A percentile compares a stretch with the other conserved stretches of the same genome.
These are phyloP conservation scores for Erythrophleum fordii DNA, from an alignment of 306 rosid genomes.

Conservation along the genomic window DNA sequence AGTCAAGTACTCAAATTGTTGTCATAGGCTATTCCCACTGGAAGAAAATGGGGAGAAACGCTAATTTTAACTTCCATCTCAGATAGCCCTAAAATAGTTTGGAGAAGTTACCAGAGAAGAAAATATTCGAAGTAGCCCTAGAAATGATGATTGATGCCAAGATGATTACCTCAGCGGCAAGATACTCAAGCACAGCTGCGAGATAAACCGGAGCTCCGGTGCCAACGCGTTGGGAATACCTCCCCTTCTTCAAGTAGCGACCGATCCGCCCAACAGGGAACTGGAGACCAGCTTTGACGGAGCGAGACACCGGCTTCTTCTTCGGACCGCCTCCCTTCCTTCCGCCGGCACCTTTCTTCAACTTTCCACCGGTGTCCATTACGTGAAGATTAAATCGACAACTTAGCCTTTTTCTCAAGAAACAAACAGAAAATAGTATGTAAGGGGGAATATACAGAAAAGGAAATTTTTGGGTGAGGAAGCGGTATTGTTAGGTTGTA, in stretches of 20 bases:
- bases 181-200: slow-evolving; percentile 1
- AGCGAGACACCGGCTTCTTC: slow-evolving; percentile 4
- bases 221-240: slow-evolving; percentile 1
- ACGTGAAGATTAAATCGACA: no score
- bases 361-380: slow-evolving; percentile 3
- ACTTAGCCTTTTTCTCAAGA: background rate
- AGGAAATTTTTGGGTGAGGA: background rate
- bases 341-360: slow-evolving; percentile 12
- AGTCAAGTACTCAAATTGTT: no score
- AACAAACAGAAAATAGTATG: background rate
- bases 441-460: no score
- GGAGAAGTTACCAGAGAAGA: background rate
- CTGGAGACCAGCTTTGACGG: slow-evolving; percentile 8
- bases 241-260: slow-evolving; percentile 3
- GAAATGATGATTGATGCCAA: background rate
- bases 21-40: no score
- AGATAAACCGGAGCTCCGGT: slow-evolving; percentile 5
- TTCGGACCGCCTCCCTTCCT: slow-evolving; percentile 5
- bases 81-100: background rate
- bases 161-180: slow-evolving; percentile 1
- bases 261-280: slow-evolving; percentile 13
- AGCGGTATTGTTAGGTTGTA: background rate
- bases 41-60: background rate
- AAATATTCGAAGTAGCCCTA: background rate
- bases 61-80: background rate